Percentiles rank a stretch among this genome's conserved stretches.
phyloP scores from a whole-genome alignment of 23 red algal species.

The Gracilaria domingensis region DNA sequence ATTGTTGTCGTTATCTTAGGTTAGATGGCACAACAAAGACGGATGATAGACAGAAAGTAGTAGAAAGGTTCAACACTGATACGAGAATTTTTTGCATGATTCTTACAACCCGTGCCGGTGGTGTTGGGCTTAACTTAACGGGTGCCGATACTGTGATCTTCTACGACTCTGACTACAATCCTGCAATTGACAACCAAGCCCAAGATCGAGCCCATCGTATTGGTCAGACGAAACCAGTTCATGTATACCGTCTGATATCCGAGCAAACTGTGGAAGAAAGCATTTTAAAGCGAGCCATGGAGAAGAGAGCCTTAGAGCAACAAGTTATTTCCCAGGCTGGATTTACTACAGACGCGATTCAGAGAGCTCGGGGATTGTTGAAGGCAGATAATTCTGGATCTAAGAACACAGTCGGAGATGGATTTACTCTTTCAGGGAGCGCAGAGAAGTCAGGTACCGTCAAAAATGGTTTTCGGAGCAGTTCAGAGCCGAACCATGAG shows the following conservation, averaged over 20 bases:
- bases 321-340: slow-evolving; percentile 76
- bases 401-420: not conserved
- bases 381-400: not conserved
- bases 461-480: not conserved
- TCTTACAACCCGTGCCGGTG: slow-evolving; percentile 87
- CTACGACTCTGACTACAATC: too few relatives aligned
- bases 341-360: slow-evolving; percentile 64
- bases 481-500: not conserved
- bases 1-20: slow-evolving; percentile 78
- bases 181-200: too few relatives aligned
- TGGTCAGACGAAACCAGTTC: too few relatives aligned
- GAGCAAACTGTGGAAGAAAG: slow-evolving; percentile 93
- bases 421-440: not conserved
- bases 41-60: slow-evolving; percentile 84
- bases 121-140: slow-evolving; percentile 92
- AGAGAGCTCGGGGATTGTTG: not conserved
- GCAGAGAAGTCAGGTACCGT: too few relatives aligned
- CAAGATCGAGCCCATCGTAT: too few relatives aligned
- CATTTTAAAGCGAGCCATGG: slow-evolving; percentile 80
- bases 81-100: slow-evolving; percentile 88
- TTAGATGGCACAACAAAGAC: slow-evolving; percentile 93
- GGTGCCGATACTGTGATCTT: slow-evolving; percentile 91
- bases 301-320: slow-evolving; percentile 83
- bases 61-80: slow-evolving; percentile 92
- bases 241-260: slow-evolving; percentile 80